phyloP scores from a whole-genome alignment of 2,329 filamentous ascomycete species.

The Aspergillus jensenii region DNA sequence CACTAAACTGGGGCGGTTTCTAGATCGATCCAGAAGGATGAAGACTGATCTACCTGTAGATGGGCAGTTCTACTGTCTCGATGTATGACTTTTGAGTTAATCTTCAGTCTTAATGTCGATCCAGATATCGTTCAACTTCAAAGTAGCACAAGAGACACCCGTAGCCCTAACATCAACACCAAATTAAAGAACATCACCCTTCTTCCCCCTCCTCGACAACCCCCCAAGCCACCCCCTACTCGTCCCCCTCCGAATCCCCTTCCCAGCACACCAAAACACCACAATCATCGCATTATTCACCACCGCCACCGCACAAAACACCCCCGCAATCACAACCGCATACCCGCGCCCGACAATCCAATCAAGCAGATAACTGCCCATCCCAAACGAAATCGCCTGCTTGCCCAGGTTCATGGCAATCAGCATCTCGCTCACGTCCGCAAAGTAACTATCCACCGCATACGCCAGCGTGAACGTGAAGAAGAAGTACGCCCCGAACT shows the following conservation, averaged over 20 bases:
- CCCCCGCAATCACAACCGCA: conserved; percentile 52
- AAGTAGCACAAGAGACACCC: too few species aligned
- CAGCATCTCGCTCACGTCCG: conserved; percentile 63
- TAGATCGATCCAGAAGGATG: too few species aligned
- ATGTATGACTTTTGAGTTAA: too few species aligned
- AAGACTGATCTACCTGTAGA: too few species aligned
- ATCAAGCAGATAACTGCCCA: conserved; percentile 52
- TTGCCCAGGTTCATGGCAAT: conserved; percentile 61
- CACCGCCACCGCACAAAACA: conserved; percentile 51
- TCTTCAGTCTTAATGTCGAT: too few species aligned
- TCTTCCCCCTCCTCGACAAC: conserved; percentile 22
- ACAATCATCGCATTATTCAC: conserved; percentile 51
- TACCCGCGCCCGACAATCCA: conserved; percentile 54
- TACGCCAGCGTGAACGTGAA: conserved; percentile 62
- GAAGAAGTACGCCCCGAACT: conserved; percentile 55
- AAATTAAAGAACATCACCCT: background rate
- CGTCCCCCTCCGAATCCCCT: conserved; percentile 50
- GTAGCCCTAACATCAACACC: too few species aligned
- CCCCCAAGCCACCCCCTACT: conserved; percentile 49
- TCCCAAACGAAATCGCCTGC: conserved; percentile 56
- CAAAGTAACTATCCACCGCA: conserved; percentile 59
- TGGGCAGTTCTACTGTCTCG: too few species aligned
- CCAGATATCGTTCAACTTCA: too few species aligned
- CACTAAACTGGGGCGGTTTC: too few species aligned
- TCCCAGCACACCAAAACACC: conserved; percentile 53